phyloP scores from a whole-genome alignment of 164 flowering plant species.

The Aristolochia contorta region DNA sequence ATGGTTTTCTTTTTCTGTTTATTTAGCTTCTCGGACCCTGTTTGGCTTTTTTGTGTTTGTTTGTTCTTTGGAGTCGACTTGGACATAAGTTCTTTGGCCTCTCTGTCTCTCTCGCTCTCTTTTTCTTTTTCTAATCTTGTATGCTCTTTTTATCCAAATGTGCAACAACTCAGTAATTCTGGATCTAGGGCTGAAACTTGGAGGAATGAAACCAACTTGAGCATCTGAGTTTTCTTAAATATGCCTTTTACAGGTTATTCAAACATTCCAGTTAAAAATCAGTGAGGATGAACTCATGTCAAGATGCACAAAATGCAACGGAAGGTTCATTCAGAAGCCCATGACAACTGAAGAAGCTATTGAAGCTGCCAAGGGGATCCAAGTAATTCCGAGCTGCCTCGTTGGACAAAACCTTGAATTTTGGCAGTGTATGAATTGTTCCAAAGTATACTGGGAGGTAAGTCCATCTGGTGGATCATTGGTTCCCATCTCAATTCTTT shows the following conservation, averaged over 20 bases:
- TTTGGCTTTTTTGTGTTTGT: too few species aligned
- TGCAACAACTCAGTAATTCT: too few species aligned
- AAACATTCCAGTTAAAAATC: conserved; percentile 60
- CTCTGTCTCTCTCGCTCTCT: too few species aligned
- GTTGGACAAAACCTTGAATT: conserved; percentile 72
- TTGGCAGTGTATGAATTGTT: conserved; percentile 93
- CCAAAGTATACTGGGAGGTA: conserved; percentile 98
- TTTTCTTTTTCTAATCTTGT: too few species aligned
- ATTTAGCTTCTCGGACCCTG: too few species aligned
- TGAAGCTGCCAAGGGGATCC: conserved; percentile 90
- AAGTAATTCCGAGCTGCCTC: conserved; percentile 78
- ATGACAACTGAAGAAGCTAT: conserved; percentile 77
- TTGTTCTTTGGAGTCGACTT: too few species aligned
- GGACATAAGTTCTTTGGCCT: too few species aligned
- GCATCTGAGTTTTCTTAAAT: too few species aligned
- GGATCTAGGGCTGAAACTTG: too few species aligned
- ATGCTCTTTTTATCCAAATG: too few species aligned
- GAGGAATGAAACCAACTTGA: too few species aligned
- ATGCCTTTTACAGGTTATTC: conserved; percentile 48
- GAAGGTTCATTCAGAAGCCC: conserved; percentile 79
- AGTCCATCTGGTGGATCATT: not conserved
- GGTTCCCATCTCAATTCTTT: not conserved
- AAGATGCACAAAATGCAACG: conserved; percentile 96
- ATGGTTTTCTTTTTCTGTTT: too few species aligned
- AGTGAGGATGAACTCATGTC: conserved; percentile 83